phyloP scores from a whole-genome alignment of 1,139 yeast species.

The Kodamaea sp. region DNA sequence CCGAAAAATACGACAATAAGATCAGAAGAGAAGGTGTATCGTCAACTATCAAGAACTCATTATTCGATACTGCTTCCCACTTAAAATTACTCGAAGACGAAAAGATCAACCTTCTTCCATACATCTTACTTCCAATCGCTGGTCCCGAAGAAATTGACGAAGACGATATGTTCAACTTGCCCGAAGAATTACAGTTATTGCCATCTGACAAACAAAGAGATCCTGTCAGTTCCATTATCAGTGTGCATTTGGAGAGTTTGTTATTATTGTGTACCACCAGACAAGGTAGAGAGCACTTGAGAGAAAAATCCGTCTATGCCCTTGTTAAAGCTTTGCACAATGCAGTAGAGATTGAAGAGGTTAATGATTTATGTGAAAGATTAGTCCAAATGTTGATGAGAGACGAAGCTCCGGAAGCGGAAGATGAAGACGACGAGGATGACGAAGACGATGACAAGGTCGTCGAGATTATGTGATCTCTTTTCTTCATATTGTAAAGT shows the following conservation, averaged over 20 bases:
- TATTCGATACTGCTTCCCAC: conserved; percentile 79
- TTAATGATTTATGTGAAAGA: conserved; percentile 70
- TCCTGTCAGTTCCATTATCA: conserved; percentile 61
- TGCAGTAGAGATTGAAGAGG: conserved; percentile 57
- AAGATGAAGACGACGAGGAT: conserved; percentile 28
- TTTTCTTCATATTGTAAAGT: no score
- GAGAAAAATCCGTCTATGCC: conserved; percentile 81
- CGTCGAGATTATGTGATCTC: conserved; percentile 55
- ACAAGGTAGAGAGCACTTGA: conserved; percentile 68
- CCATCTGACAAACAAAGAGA: conserved; percentile 81
- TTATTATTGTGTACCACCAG: conserved; percentile 76
- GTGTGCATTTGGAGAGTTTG: conserved; percentile 74
- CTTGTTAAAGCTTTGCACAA: conserved; percentile 83
- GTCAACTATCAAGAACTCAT: conserved; percentile 84
- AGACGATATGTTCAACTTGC: conserved; percentile 85
- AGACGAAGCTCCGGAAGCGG: conserved; percentile 64
- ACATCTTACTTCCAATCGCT: conserved; percentile 78
- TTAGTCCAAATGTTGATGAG: conserved; percentile 87
- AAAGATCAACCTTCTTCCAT: conserved; percentile 74
- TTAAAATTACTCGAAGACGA: conserved; percentile 58
- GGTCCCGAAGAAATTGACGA: conserved; percentile 78
- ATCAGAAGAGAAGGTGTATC: conserved; percentile 92
- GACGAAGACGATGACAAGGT: conserved; percentile 42
- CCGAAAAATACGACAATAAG: conserved; percentile 75
- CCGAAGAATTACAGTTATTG: conserved; percentile 82